Evolutionary conservation across 1,284 basidiomycete genomes (phyloP), one percentile per base, ranked within the genome.

Genomic region (Trichosporon faecale): DNA sequence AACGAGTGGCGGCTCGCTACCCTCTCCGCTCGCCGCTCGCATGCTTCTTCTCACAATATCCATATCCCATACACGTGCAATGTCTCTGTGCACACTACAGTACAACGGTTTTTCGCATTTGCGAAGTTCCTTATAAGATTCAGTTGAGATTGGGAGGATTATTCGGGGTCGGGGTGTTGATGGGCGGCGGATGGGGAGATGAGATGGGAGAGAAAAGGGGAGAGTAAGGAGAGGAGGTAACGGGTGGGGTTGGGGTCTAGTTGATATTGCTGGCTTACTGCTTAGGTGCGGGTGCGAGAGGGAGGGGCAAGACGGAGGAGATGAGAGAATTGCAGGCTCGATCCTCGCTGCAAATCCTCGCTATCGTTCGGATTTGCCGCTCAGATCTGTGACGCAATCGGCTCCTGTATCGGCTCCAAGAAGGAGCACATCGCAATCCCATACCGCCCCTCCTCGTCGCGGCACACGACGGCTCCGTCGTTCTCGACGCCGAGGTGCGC

Each of bases 371-470:
- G 9, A 3, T 37, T 37, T 8, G 23, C 25, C 18, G 27, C 57
- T 61, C 29, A 61, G 14, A 61, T 61, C 60, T 64, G 68, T 7
- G 61, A 52, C 7, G 2, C 21, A 18, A 40, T 35, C 21, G n/a
- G 63, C 63, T 37, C 61, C 44, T 66, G 65, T 29, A 81, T 65
- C 60, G 83, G 83, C 71, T 83, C 82, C 31, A 84, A 68, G 75
- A 84, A 85, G 37, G 77, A 80, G 70, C 84, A 85, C 66, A 84
- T 80, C 9, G 83, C 79, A 52, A 85, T 72, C 3, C 84, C 84
- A 23, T 83, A 81, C 23, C 64, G 66, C 11, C 82, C 82, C 63
- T 76, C 66, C 65, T 78, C 79, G 2, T 74, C 73, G 16, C 79
- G 65, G n/a, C 76, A 81, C 29, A 81, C 82, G 33, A 85, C 72